phyloP scores from a whole-genome alignment of 768 basidiomycete species.

The Porphyrellus cyaneotinctus region DNA sequence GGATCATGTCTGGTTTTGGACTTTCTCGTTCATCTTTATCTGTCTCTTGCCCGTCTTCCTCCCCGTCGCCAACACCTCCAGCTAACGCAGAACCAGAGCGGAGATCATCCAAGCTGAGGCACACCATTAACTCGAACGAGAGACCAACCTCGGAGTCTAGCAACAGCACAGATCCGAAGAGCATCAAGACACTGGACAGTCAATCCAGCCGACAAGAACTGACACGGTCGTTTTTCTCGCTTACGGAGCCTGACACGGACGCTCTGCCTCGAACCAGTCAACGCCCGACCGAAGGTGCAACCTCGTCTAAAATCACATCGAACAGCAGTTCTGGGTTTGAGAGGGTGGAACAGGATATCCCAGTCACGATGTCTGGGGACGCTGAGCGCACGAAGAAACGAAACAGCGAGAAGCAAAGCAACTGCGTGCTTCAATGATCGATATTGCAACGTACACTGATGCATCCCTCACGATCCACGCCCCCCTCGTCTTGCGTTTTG shows the following conservation, averaged over 20 bases:
- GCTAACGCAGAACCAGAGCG: conserved; percentile 23
- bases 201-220: conserved; percentile 38
- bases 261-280: conserved; percentile 14
- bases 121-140: conserved; percentile 38
- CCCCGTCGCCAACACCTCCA: conserved; percentile 27
- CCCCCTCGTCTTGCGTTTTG: neutral
- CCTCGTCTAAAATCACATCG: conserved; percentile 13
- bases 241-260: conserved; percentile 28
- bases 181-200: conserved; percentile 53
- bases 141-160: conserved; percentile 60
- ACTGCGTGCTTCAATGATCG: conserved; percentile 26
- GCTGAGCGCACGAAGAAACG: conserved; percentile 28
- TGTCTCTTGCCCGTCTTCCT: conserved; percentile 33
- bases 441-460: too few relatives aligned
- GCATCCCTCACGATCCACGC: neutral
- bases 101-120: conserved; percentile 36
- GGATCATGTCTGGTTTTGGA: conserved; percentile 61
- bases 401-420: conserved; percentile 24
- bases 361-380: conserved; percentile 9
- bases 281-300: conserved; percentile 19
- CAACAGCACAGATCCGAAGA: conserved; percentile 53
- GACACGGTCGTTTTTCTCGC: conserved; percentile 34
- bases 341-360: conserved; percentile 7
- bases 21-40: conserved; percentile 58
- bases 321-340: conserved; percentile 6